Conservation (phyloP, 345 rosid species). For the Rhodamnia argentea region DNA sequence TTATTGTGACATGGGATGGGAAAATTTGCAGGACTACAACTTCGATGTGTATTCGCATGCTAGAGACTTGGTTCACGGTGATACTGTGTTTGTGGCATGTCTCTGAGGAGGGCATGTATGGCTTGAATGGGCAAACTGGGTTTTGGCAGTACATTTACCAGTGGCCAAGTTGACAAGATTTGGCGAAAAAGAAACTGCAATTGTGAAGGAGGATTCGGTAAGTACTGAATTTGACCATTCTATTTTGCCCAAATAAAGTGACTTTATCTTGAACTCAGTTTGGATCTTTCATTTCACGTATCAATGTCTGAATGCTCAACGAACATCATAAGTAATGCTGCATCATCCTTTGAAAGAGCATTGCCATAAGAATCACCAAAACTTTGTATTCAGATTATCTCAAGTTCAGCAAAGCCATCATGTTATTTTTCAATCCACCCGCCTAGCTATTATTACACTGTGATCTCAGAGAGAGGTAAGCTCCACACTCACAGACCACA, state of each 20-base stretch:
- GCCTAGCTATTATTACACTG: background rate
- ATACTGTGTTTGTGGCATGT: conserved; percentile 30
- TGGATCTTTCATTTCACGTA: background rate
- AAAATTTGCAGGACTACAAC: conserved; percentile 12
- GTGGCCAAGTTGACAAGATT: conserved; percentile 21
- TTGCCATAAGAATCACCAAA: background rate
- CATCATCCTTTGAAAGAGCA: background rate
- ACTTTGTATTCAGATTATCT: background rate
- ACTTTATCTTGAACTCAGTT: background rate
- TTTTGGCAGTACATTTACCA: conserved; percentile 42
- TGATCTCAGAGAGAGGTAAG: background rate
- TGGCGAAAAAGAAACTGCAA: background rate
- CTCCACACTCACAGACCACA: background rate
- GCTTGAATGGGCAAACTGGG: conserved; percentile 26
- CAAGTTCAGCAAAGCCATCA: background rate
- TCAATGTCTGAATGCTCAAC: background rate
- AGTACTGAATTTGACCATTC: background rate
- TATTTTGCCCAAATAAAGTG: background rate
- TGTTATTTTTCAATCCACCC: background rate
- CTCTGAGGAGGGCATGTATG: conserved; percentile 30
- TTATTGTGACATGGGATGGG: conserved; percentile 41
- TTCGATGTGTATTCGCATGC: conserved; percentile 23
- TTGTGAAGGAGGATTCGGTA: background rate
- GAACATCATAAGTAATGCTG: background rate
- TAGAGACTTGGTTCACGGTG: conserved; percentile 27